Conservation (phyloP, 352 stramenopile species). For the Pythium aristosporum region DNA sequence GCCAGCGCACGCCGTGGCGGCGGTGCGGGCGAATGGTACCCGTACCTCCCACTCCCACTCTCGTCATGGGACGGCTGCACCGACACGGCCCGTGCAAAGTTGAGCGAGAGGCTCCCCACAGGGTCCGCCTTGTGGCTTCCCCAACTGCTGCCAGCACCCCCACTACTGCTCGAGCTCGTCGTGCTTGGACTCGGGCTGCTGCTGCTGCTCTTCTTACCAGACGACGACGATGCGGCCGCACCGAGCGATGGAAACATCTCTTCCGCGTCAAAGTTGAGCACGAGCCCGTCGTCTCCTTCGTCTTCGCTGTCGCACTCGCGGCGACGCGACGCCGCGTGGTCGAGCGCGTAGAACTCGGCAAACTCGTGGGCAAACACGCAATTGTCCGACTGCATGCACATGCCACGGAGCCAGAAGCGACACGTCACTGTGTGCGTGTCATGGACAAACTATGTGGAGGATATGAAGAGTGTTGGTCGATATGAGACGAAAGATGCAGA, state of each 20-base stretch:
- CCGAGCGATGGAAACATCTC: conserved; percentile 78
- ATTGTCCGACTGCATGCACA: conserved; percentile 73
- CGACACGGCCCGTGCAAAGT: conserved; percentile 79
- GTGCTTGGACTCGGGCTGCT: conserved; percentile 8
- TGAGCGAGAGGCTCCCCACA: conserved; percentile 51
- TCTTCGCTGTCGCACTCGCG: conserved; percentile 82
- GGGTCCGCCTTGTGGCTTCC: conserved; percentile 25
- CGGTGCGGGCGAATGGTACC: neutral
- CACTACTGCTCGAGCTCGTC: neutral
- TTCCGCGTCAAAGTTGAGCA: conserved; percentile 65
- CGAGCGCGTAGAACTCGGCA: conserved; percentile 67
- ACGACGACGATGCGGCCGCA: neutral
- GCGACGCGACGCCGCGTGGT: conserved; percentile 33
- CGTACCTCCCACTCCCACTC: neutral
- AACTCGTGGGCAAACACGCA: conserved; percentile 86
- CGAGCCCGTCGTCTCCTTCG: conserved; percentile 41
- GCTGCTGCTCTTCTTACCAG: conserved; percentile 2
- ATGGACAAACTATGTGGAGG: conserved; percentile 67
- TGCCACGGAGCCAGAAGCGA: conserved; percentile 81
- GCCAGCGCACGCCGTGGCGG: conserved; percentile 12
- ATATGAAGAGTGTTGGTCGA: neutral
- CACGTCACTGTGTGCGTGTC: conserved; percentile 83
- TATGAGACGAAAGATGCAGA: neutral
- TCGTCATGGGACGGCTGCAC: conserved; percentile 36
- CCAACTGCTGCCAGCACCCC: conserved; percentile 6